These are phyloP conservation scores for Paracorniculantispora psalliotae DNA, from an alignment of 2,329 filamentous ascomycete species.

Conservation along the genomic window DNA sequence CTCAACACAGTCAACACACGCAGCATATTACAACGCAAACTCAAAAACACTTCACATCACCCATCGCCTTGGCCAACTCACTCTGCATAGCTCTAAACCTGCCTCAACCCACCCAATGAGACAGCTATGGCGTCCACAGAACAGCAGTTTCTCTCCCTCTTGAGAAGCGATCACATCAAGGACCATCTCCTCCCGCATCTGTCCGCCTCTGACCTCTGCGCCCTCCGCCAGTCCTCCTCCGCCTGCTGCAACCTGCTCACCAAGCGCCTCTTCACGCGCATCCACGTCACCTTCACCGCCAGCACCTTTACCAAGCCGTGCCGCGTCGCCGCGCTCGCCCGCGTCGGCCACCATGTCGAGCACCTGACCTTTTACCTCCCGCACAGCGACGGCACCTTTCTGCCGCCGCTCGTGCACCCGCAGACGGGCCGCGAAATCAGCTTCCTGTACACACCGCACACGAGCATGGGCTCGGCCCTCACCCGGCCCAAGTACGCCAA, in stretches of 20 bases:
- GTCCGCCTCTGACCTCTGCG: slow-evolving; percentile 48
- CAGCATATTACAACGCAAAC: too few relatives aligned
- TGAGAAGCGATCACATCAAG: slow-evolving; percentile 47
- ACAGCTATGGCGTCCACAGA: slow-evolving; percentile 47
- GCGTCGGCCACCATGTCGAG: slow-evolving; percentile 74
- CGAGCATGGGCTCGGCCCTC: slow-evolving; percentile 55
- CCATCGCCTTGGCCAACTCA: not conserved
- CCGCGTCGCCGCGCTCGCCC: slow-evolving; percentile 67
- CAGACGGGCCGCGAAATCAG: slow-evolving; percentile 69
- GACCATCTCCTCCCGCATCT: slow-evolving; percentile 46
- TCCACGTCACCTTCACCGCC: slow-evolving; percentile 65
- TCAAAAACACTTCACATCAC: not conserved
- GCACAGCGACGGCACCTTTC: slow-evolving; percentile 71
- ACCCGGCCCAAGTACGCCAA: slow-evolving; percentile 74
- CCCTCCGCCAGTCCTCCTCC: slow-evolving; percentile 62
- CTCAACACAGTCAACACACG: not conserved
- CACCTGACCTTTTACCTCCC: slow-evolving; percentile 73
- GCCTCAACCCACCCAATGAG: slow-evolving; percentile 38
- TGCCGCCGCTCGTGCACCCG: slow-evolving; percentile 79
- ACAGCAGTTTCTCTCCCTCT: slow-evolving; percentile 49
- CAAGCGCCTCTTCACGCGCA: slow-evolving; percentile 62
- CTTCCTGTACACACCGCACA: slow-evolving; percentile 78
- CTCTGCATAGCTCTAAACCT: too few relatives aligned
- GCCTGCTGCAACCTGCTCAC: slow-evolving; percentile 67
- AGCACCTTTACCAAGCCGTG: slow-evolving; percentile 71